Base-by-base conservation (phyloP, 805 yeast species). In the Ogataea zsoltii region DNA sequence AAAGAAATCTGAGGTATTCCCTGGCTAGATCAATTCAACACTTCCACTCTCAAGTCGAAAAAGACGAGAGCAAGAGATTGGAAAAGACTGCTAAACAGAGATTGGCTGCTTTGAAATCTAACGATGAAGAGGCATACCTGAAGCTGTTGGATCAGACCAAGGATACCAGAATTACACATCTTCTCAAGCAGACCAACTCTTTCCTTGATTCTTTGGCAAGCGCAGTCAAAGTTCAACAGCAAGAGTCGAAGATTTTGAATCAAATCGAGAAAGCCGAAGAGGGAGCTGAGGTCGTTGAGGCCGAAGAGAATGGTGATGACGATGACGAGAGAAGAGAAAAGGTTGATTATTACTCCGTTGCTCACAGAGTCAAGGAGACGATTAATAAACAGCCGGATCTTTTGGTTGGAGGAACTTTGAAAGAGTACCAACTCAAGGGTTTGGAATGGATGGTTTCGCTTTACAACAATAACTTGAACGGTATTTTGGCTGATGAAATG, bases 41-140 rank as follows among this genome's bases (percentile, higher is more conserved):
- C 52, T 76, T 70, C 67, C 89, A 83, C 55, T 70, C 68, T 47
- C 67, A 68, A 45, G 74, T 81, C 19, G 94, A 85, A 62, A 82
- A 79, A 61, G 96, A 87, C 45, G 94, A 86, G 65, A 79, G 81
- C 50, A 85, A 78, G 68, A 77, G 83, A 64, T 67, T 84, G 50
- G 94, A 87, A 65, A 81, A 79, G 62, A 86, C 83, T 23, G 95
- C 95, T n/a, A 86, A 83, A 60, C 91, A 85, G 62, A 85, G 96
- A 79, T 77, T 87, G 67, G 90, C 84, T 59, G 94, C 94, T 23
- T 78, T 87, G 72, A 85, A 84, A 65, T 87, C 91, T 14, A 86
- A 87, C 63, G 96, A 87, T 70, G 95, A 87, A 66, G 96, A 87
- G 61, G 94, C 94, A 2, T 87, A 87, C 69, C 77, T 87, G 63